Base-by-base conservation (phyloP, 768 basidiomycete genomes). In the Leccinum uliginosum region DNA sequence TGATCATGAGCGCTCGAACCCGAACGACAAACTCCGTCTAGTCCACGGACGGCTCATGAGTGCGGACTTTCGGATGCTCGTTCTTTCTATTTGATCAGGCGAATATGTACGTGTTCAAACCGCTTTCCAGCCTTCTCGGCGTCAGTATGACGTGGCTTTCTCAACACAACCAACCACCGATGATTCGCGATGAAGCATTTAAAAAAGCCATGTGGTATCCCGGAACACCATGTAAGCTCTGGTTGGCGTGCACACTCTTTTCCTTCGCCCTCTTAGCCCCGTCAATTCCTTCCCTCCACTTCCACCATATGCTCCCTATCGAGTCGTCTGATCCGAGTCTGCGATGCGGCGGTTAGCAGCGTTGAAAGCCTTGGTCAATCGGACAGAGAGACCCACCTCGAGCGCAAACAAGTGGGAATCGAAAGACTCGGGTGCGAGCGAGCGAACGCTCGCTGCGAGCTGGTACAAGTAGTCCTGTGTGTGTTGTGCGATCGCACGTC, bases 391-490 rank as follows among this genome's bases (percentile, higher is more conserved):
- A 55, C 79, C 43, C 57, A 87, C 89, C 80, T 93, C 92, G 1
- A 94, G 78, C 2, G 87, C 83, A 56, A 78, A 85, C 12, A 94
- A 69, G 75, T 94, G 86, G 0, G 85, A 84, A 61, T 94, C 92
- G 55, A 81, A 73, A 1, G 89, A 89, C 30, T 83, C 77, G 0
- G 89, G 87, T 0, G 87, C 85, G 2, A 98, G 81, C 12, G 81
- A 71, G n/a, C 85, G 78, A 0, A 98, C 81, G 0, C 90, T 82
- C 17, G 82, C 77, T 0, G 84, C 86, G 1, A 98, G 83, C 11
- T 82, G 77, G 67, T 87, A 96, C 3, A 97, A 75, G 65, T 98
- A 98, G 34, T 97, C 93, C 92, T 95, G 59, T 24, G 3, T 19
- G 4, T 24, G 27, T 44, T 14, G 24, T 26, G 21, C 19, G 12